A percentile compares a stretch with the other conserved stretches of the same genome.
phyloP scores from a whole-genome alignment of 306 rosid genomes.

The Sphenostylis stenocarpa region DNA sequence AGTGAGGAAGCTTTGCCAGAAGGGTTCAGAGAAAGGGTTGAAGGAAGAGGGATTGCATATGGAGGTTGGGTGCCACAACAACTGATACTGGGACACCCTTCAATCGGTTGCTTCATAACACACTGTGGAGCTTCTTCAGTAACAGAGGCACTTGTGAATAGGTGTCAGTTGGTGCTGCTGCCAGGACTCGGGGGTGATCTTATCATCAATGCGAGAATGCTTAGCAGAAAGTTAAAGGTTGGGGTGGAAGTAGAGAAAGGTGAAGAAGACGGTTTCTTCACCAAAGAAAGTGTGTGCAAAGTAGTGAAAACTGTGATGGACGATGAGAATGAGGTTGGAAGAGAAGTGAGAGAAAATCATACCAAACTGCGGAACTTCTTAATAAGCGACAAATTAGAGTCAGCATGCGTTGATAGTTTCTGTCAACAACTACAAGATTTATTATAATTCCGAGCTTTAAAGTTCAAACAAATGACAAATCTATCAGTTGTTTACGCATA shows the following conservation, averaged over 20 bases:
- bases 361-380: conserved; percentile 38
- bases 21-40: conserved; percentile 21
- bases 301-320: conserved; percentile 54
- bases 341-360: conserved; percentile 41
- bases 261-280: conserved; percentile 55
- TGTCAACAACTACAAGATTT: conserved; percentile 21
- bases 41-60: conserved; percentile 30
- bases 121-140: conserved; percentile 64
- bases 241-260: conserved; percentile 61
- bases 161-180: conserved; percentile 50
- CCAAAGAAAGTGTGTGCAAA: conserved; percentile 39
- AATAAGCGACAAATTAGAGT: not conserved
- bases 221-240: conserved; percentile 33
- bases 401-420: conserved; percentile 17
- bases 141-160: conserved; percentile 42
- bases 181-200: conserved; percentile 40
- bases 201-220: conserved; percentile 35
- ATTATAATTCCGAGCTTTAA: too few relatives aligned
- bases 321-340: conserved; percentile 43
- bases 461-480: too few relatives aligned
- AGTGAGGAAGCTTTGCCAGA: conserved; percentile 32
- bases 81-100: conserved; percentile 50
- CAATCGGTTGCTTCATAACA: conserved; percentile 67
- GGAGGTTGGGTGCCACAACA: conserved; percentile 67
- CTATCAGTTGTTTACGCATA: too few relatives aligned